These are phyloP conservation scores for Trichoderma sp. DNA, from an alignment of 2,329 filamentous ascomycete species.

Conservation along the genomic window DNA sequence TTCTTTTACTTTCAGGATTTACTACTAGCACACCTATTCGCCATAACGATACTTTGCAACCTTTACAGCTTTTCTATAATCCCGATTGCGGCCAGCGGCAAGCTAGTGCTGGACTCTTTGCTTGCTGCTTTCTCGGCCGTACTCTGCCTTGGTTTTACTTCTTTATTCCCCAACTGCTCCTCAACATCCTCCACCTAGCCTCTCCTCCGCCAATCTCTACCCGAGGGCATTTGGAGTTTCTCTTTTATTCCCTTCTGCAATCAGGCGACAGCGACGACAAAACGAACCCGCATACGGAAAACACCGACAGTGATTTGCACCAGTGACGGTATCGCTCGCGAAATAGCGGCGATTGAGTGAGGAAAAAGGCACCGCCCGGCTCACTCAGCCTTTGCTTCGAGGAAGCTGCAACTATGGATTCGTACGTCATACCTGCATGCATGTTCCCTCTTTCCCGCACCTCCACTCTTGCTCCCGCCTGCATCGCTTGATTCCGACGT, in stretches of 20 bases:
- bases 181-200: background rate
- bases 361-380: slow-evolving; percentile 12
- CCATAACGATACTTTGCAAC: slow-evolving; percentile 10
- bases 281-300: slow-evolving; percentile 7
- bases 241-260: background rate
- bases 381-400: slow-evolving; percentile 5
- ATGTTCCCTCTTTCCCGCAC: slow-evolving; percentile 18
- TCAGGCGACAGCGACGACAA: slow-evolving; percentile 12
- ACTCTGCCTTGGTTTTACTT: background rate
- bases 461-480: background rate
- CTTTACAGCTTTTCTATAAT: slow-evolving; percentile 12
- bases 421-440: slow-evolving; percentile 33
- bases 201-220: background rate
- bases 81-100: slow-evolving; percentile 21
- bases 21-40: slow-evolving; percentile 1
- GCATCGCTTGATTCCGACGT: slow-evolving; percentile 6
- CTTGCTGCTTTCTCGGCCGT: slow-evolving; percentile 12
- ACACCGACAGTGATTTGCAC: background rate
- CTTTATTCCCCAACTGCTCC: background rate
- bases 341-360: background rate
- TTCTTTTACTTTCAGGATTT: background rate
- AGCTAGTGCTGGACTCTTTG: slow-evolving; percentile 24
- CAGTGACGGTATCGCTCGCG: slow-evolving; percentile 7
- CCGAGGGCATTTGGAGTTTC: background rate
- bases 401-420: slow-evolving; percentile 33